A percentile compares a stretch with the other conserved stretches of the same genome.
Evolutionary conservation across 257 asterid genomes (phyloP).

Genomic region (Nicotiana sylvestris): DNA sequence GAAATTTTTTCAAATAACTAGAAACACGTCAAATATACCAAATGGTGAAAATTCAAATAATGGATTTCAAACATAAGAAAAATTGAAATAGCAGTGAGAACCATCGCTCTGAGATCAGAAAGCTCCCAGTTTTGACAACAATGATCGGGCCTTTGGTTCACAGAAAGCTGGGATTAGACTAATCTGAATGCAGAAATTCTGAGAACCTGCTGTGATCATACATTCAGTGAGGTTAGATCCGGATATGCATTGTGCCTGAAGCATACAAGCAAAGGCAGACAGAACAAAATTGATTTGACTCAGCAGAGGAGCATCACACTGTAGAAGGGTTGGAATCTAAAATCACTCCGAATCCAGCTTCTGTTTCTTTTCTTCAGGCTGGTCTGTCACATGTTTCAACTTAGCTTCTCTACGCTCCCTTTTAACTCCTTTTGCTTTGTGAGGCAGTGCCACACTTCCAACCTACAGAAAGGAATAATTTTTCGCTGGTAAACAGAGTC

Average conservation of each 20-base stretch:
- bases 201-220: not conserved
- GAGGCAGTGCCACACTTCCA: conserved; percentile 46
- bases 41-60: not conserved
- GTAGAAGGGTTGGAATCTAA: not conserved
- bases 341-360: conserved; percentile 52
- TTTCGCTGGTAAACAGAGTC: not conserved
- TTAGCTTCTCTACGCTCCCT: conserved; percentile 61
- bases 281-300: conserved; percentile 12
- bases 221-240: not conserved
- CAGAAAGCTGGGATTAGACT: not conserved
- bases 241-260: not conserved
- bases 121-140: not conserved
- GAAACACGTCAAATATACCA: not conserved
- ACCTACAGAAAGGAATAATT: conserved; percentile 30
- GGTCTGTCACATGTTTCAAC: conserved; percentile 35
- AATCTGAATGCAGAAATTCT: not conserved
- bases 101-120: not conserved
- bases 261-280: not conserved
- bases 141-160: not conserved
- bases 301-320: not conserved
- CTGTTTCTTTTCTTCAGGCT: conserved; percentile 57
- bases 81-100: not conserved
- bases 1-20: not conserved
- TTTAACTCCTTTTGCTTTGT: no score
- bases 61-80: not conserved